Evolutionary conservation across 2,329 filamentous ascomycete genomes (phyloP), one percentile per base, ranked within the genome.

Genomic region (Fusarium algeriense): DNA sequence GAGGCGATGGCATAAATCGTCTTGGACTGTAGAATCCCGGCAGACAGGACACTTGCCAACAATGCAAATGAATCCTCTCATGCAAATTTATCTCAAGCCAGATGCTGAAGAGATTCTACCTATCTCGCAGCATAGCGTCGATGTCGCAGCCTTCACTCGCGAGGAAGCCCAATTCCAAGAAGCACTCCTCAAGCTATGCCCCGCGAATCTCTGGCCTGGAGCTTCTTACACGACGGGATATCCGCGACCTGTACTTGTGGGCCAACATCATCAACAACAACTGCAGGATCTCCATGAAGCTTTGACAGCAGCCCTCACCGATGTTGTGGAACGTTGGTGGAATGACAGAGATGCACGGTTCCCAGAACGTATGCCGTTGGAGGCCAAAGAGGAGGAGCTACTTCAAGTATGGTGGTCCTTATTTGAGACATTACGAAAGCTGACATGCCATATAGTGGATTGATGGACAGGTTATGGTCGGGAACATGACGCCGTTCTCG

Each of bases 101-200:
- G 50, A 41, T 10, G 17, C 23, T n/a, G 28, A 56, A 7, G 67
- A 64, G 12, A 65, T 61, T 13, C 58, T 55, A 32, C 26, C 64
- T 3, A 60, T 76, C 1, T 35, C 59, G 13, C 2, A 17, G 19
- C 32, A 81, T 81, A 91, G 91, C 77, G 82, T 80, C 50, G 93
- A 93, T 78, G 85, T 88, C 2, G 19, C 41, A 19, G 37, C 30
- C 12, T 75, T 73, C n/a, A 34, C 53, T 1, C 40, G 44, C 30
- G 70, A 79, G 10, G 70, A 78, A 12, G 70, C 67, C 11, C 62
- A 34, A 3, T 44, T 74, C 4, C 52, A 74, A 13, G 68, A 68
- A 1, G 64, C 23, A 1, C 57, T 80, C 10, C 58, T 78, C 8
- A 48, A 60, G 1, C 14, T 70, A 2, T 80, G 78, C 34, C 71